A percentile compares a stretch with the other conserved stretches of the same genome.
Evolutionary conservation across 768 basidiomycete genomes (phyloP).

Genomic region (Tricholoma sp.): DNA sequence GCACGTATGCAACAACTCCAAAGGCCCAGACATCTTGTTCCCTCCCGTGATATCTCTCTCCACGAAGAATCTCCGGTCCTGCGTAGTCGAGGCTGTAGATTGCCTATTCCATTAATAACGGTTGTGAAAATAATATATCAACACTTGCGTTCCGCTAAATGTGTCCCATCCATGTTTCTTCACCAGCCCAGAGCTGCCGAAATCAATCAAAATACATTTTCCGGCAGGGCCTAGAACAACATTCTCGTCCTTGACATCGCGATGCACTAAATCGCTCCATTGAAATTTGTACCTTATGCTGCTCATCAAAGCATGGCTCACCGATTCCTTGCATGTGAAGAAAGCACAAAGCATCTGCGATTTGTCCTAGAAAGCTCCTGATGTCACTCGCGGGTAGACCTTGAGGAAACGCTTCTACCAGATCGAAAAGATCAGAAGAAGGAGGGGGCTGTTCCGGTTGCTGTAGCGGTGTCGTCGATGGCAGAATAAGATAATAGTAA

Average conservation of each 20-base stretch:
- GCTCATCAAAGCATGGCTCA: constrained; percentile 26
- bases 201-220: constrained; percentile 91
- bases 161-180: constrained; percentile 86
- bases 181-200: constrained; percentile 87
- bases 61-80: constrained; percentile 92
- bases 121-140: background rate
- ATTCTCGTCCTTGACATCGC: constrained; percentile 98
- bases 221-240: constrained; percentile 79
- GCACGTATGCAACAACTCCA: constrained; percentile 93
- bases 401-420: constrained; percentile 85
- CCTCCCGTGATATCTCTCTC: constrained; percentile 91
- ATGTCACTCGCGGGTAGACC: constrained; percentile 74
- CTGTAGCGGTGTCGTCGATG: constrained; percentile 63
- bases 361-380: constrained; percentile 86
- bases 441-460: constrained; percentile 46
- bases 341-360: constrained; percentile 87
- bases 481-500: constrained; percentile 93
- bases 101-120: background rate
- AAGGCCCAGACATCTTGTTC: constrained; percentile 99
- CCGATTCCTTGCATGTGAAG: constrained; percentile 91
- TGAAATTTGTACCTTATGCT: constrained; percentile 4
- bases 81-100: constrained; percentile 80
- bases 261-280: constrained; percentile 59
- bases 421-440: constrained; percentile 87
- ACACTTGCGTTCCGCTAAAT: constrained; percentile 86